phyloP scores from a whole-genome alignment of 805 yeast genomes.

The Blastobotrys attinorum region DNA sequence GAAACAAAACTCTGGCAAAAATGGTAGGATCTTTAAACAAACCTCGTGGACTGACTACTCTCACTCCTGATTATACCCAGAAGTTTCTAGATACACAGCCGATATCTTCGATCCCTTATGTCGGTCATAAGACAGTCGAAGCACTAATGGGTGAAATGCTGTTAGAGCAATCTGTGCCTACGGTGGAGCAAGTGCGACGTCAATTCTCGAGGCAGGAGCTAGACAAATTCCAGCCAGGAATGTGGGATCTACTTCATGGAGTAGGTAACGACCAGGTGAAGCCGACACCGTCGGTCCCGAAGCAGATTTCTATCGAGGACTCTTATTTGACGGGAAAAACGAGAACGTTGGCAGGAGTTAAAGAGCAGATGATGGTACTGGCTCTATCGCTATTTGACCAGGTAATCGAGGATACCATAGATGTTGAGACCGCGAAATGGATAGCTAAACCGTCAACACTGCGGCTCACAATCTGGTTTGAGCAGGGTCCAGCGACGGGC shows the following conservation, averaged over 20 bases:
- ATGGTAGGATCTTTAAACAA: conserved; percentile 25
- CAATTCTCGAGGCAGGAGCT: background rate
- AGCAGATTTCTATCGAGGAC: conserved; percentile 26
- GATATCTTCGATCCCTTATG: conserved; percentile 21
- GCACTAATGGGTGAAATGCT: conserved; percentile 3
- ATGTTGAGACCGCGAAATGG: conserved; percentile 18
- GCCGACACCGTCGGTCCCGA: conserved; percentile 15
- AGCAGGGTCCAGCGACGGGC: too few relatives aligned
- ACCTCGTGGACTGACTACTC: conserved; percentile 24
- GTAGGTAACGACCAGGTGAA: conserved; percentile 11
- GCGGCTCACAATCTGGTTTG: conserved; percentile 5
- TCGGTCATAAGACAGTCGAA: conserved; percentile 19
- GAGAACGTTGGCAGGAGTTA: conserved; percentile 6
- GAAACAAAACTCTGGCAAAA: conserved; percentile 23
- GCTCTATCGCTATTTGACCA: conserved; percentile 18
- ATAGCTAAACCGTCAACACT: conserved; percentile 15
- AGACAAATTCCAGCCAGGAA: background rate
- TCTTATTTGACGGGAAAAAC: conserved; percentile 13
- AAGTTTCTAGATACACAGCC: conserved; percentile 16
- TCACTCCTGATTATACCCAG: conserved; percentile 20
- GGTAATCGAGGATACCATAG: conserved; percentile 17
- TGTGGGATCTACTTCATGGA: conserved; percentile 17
- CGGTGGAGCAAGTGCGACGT: background rate
- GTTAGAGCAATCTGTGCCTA: background rate
- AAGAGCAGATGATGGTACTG: conserved; percentile 11